Evolutionary conservation across 306 rosid species (phyloP), one percentile per base, ranked within the genome.

Genomic region (Cicer chorassanicum): DNA sequence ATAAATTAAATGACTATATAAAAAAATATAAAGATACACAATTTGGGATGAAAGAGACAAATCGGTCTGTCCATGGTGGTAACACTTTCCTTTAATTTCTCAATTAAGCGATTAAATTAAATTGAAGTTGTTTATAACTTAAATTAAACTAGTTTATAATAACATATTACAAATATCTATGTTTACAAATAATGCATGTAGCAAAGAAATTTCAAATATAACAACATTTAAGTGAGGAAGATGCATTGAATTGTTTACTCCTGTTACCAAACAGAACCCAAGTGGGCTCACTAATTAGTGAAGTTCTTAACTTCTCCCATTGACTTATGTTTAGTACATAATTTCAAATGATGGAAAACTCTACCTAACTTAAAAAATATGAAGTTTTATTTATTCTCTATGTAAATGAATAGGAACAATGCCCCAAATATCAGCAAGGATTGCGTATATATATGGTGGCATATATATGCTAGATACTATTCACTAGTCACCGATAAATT

Each of bases 1-100:
- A 36, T 8, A 66, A 1, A 65, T 45, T 8, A 66, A 1, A 65
- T 45, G 57, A 54, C 74, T 71, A 56, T 29, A 19, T 65, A 1
- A 2, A 51, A 60, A 14, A 16, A 8, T 39, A 41, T 11, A 64
- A 64, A 53, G 78, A 73, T 45, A 68, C 68, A 56, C 49, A 73
- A 12, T 49, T 54, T 60, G 81, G 76, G 65, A 64, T 63, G 64
- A 24, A 79, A 62, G 43, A 8, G 84, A 81, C 84, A 82, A 76
- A 77, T 53, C 53, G 84, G 89, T 51, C 64, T 77, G 83, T 84
- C 86, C 48, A 42, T 73, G 15, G 77, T 65, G 64, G 54, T 39
- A 74, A 50, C 76, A 74, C 81, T 76, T 84, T 81, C 81, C 79
- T 77, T 73, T 63, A 80, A 73, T 53, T 68, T 50, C 79, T 73